Conservation (phyloP, 2,329 filamentous ascomycete genomes). For the Talaromyces sp. region DNA sequence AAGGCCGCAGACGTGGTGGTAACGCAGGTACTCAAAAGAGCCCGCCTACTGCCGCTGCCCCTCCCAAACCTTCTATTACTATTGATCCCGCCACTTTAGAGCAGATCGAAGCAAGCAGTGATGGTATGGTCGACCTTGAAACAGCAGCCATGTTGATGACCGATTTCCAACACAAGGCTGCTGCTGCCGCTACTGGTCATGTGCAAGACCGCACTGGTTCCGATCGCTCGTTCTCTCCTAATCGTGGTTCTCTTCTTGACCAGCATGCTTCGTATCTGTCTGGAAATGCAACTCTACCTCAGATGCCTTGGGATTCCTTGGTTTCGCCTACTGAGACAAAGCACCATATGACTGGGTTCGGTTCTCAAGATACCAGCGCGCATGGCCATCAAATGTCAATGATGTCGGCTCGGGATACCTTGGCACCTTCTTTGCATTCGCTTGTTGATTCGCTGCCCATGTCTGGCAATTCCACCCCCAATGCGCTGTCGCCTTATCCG, state of each 20-base stretch:
- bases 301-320: constrained; percentile 89
- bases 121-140: constrained; percentile 92
- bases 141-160: constrained; percentile 98
- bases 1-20: constrained; percentile 69
- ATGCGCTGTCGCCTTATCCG: constrained; percentile 69
- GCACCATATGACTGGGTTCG: constrained; percentile 65
- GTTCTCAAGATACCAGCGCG: constrained; percentile 60
- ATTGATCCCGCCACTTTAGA: constrained; percentile 84
- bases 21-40: constrained; percentile 36
- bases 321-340: constrained; percentile 71
- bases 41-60: constrained; percentile 44
- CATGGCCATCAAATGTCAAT: constrained; percentile 64
- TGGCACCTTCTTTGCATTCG: constrained; percentile 65
- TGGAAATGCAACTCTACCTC: constrained; percentile 75
- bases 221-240: constrained; percentile 68
- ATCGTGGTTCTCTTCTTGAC: constrained; percentile 70
- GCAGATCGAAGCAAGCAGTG: constrained; percentile 86
- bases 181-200: constrained; percentile 55
- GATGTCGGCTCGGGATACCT: constrained; percentile 57
- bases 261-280: constrained; percentile 72
- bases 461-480: constrained; percentile 66
- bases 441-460: constrained; percentile 69
- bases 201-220: constrained; percentile 45
- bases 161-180: constrained; percentile 94
- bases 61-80: constrained; percentile 73